Conservation (phyloP, 495 filamentous ascomycete species). For the Xylaria scruposa region DNA sequence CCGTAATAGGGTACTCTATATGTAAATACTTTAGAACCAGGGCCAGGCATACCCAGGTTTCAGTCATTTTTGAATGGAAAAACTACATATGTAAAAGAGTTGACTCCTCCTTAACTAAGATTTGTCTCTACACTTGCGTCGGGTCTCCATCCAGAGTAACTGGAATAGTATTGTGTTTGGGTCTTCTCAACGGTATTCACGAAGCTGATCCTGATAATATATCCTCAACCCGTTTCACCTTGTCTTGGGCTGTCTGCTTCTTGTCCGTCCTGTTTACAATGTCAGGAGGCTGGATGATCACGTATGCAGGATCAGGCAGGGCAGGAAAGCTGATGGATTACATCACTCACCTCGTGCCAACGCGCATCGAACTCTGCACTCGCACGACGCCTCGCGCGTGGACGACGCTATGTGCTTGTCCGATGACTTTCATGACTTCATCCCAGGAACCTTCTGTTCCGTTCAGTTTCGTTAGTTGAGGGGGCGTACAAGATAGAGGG, state of each 20-base stretch:
- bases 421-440: conserved; percentile 84
- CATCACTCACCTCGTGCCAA: conserved; percentile 75
- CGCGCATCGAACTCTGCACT: conserved; percentile 88
- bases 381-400: conserved; percentile 81
- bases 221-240: conserved; percentile 55
- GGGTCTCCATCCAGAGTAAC: neutral
- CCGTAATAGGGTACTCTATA: conserved; percentile 22
- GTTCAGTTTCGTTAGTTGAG: neutral
- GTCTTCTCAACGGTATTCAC: neutral
- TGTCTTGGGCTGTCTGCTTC: conserved; percentile 53
- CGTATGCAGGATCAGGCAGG: too few species aligned
- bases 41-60: conserved; percentile 22
- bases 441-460: conserved; percentile 83
- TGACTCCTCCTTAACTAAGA: neutral
- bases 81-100: neutral
- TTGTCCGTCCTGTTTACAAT: conserved; percentile 51
- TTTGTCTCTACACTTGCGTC: neutral
- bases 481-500: neutral
- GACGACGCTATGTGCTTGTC: conserved; percentile 84
- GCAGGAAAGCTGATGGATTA: neutral
- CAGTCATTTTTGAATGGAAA: conserved; percentile 11
- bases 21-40: conserved; percentile 9
- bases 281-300: neutral
- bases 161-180: neutral
- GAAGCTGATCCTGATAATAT: conserved; percentile 38